phyloP scores from a whole-genome alignment of 2,329 filamentous ascomycete species.

The Seiridium unicorne region DNA sequence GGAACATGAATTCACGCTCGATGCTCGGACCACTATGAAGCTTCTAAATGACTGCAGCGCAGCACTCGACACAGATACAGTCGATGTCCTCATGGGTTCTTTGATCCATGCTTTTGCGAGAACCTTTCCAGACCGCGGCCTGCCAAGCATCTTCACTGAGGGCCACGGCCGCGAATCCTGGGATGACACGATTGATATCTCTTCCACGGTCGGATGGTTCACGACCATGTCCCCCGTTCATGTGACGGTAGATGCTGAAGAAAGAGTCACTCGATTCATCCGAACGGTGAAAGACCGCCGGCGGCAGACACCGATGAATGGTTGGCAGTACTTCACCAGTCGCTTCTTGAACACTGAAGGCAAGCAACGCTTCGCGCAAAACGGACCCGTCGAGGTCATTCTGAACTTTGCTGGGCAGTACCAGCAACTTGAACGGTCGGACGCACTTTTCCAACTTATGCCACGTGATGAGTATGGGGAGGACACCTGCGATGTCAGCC shows the following conservation, averaged over 20 bases:
- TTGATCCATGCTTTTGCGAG: conserved; percentile 2
- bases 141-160: conserved; percentile 19
- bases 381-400: conserved; percentile 12
- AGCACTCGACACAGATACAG: conserved; percentile 4
- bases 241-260: neutral
- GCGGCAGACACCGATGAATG: conserved; percentile 1
- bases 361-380: neutral
- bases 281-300: conserved; percentile 2
- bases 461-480: conserved; percentile 43
- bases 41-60: conserved; percentile 8
- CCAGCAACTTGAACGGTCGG: conserved; percentile 41
- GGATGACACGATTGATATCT: conserved; percentile 1
- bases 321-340: neutral
- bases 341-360: conserved; percentile 1
- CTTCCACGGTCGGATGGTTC: conserved; percentile 3
- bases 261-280: neutral
- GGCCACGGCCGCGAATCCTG: conserved; percentile 6
- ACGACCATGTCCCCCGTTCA: conserved; percentile 5
- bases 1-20: conserved; percentile 3
- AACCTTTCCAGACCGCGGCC: conserved; percentile 1
- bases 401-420: conserved; percentile 49
- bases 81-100: conserved; percentile 8
- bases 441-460: conserved; percentile 49
- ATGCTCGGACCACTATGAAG: neutral
- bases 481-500: conserved; percentile 6